Evolutionary conservation across 2,329 filamentous ascomycete species (phyloP), one percentile per base, ranked within the genome.

Genomic region (Pseudogymnoascus sp.): DNA sequence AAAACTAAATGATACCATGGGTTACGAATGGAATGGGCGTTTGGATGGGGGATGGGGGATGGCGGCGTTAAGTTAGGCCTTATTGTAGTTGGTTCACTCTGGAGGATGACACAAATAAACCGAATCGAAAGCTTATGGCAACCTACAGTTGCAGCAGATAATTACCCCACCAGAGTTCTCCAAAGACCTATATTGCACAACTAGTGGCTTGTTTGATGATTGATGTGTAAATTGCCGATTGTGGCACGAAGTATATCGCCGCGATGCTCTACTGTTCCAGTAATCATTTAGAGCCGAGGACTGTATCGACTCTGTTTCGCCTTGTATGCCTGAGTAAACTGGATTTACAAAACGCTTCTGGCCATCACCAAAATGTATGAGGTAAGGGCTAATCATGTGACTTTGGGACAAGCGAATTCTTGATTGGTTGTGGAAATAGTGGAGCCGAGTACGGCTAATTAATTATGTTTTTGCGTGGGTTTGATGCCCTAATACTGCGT

Each of bases 1-100:
- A 82, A 68, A 74, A 72, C 44, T 78, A 61, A 67, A 42, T 61
- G 59, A 61, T 61, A 61, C 59, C 59, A 31, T 62, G n/a, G 31
- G 53, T 28, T 19, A 59, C 21, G 19, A 60, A 42, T 40, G 62
- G 62, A 63, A 44, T 17, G 9, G 28, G n/a, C n/a, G 26, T 61
- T 61, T 21, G 62, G 53, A 61, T 31, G 33, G 15, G 13, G n/a
- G n/a, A n/a, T n/a, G n/a, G n/a, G 57, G 59, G n/a, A 57, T 21
- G 28, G 6, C 5, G 50, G 50, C 28, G 50, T 57, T 33, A 19
- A 35, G 47, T 33, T 31, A 21, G 50, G 50, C 50, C n/a, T 19
- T 19, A 21, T 33, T 17, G 50, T 35, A 57, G 50, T 57, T 57
- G 50, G 3, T 21, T 35, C 13, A 33, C 47, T 57, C 47, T 57